These are phyloP conservation scores for Trichaptum fuscoviolaceum DNA, from an alignment of 768 basidiomycete genomes.

Conservation along the genomic window DNA sequence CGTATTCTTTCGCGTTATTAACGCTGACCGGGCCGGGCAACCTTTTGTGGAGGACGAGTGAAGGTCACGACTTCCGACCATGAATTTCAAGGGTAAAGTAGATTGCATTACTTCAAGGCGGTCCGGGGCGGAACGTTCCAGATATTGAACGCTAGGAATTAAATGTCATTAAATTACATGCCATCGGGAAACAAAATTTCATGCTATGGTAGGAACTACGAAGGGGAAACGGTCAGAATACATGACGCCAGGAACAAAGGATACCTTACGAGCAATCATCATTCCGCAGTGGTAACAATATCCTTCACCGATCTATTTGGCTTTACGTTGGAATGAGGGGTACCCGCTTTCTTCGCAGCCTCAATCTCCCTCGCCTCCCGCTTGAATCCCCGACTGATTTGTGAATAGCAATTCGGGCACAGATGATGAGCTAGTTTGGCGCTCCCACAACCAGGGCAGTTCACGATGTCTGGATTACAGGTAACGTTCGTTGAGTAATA, in stretches of 20 bases:
- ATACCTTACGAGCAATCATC: background rate
- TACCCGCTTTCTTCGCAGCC: background rate
- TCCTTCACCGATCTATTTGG: background rate
- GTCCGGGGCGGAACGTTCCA: background rate
- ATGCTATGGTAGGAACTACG: background rate
- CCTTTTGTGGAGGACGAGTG: no score
- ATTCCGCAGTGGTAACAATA: background rate
- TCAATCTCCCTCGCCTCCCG: constrained; percentile 17
- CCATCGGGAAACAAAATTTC: background rate
- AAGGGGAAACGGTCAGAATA: background rate
- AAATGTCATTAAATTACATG: background rate
- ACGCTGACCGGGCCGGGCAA: no score
- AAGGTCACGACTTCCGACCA: no score
- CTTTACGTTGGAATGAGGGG: background rate
- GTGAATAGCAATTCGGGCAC: constrained; percentile 76
- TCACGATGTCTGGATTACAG: constrained; percentile 64
- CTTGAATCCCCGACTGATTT: constrained; percentile 64
- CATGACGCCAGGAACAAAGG: background rate
- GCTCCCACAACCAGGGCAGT: constrained; percentile 84
- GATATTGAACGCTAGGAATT: background rate
- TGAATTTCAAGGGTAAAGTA: no score
- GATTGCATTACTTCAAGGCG: background rate
- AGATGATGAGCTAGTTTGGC: constrained; percentile 88
- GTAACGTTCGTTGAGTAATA: constrained; percentile 9
- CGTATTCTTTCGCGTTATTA: background rate